Percentiles rank a stretch among this genome's conserved stretches.
phyloP scores from a whole-genome alignment of 805 yeast genomes.

The Jamesozyma spencerorum region DNA sequence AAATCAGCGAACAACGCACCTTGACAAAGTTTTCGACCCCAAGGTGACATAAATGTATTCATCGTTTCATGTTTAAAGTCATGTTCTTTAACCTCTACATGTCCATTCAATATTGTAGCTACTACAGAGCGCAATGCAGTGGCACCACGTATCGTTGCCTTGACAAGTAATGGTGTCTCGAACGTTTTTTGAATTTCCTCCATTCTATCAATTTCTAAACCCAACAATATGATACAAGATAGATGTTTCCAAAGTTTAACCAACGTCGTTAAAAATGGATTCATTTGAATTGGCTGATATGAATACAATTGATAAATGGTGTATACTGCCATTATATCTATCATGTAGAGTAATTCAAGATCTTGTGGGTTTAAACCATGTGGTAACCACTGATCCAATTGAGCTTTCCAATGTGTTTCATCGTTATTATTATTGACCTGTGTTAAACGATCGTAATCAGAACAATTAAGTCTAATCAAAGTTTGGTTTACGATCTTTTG shows the following conservation, averaged over 20 bases:
- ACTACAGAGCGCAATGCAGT: constrained; percentile 53
- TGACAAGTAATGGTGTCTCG: constrained; percentile 38
- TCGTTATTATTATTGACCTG: constrained; percentile 6
- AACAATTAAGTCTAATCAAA: constrained; percentile 19
- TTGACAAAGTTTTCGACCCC: constrained; percentile 49
- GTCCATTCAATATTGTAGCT: constrained; percentile 52
- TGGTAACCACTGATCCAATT: constrained; percentile 31
- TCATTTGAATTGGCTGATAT: constrained; percentile 31
- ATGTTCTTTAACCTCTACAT: constrained; percentile 35
- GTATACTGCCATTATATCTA: constrained; percentile 35
- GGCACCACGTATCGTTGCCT: constrained; percentile 49
- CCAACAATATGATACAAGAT: constrained; percentile 49
- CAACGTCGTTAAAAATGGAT: constrained; percentile 54
- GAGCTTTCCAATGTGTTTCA: constrained; percentile 22
- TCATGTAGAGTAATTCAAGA: constrained; percentile 38
- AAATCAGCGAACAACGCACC: constrained; percentile 55
- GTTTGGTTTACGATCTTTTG: constrained; percentile 21
- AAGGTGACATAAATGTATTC: constrained; percentile 54
- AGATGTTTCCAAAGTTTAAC: constrained; percentile 59
- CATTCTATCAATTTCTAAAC: constrained; percentile 51
- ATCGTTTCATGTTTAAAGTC: constrained; percentile 55
- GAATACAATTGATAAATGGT: constrained; percentile 38
- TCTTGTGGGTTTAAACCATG: constrained; percentile 32
- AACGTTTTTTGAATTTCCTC: constrained; percentile 34
- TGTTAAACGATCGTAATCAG: constrained; percentile 19